Percentiles rank a stretch among this genome's conserved stretches.
phyloP scores from a whole-genome alignment of 805 yeast genomes.

The Kodamaea nitidulidarum region DNA sequence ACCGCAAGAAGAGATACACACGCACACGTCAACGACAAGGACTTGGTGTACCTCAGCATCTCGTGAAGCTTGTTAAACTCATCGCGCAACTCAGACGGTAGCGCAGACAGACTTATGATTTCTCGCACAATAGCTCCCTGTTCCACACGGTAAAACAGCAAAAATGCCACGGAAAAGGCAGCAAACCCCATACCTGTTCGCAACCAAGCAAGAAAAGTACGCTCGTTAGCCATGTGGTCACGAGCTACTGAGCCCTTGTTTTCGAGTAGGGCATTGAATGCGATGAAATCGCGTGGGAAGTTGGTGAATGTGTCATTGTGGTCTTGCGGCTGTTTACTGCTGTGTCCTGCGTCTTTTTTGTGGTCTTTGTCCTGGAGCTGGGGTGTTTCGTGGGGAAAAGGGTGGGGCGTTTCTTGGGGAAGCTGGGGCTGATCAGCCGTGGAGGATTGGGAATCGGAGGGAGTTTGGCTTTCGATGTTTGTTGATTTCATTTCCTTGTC shows the following conservation, averaged over 20 bases:
- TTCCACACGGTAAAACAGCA: conserved; percentile 22
- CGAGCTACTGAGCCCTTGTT: conserved; percentile 35
- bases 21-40: conserved; percentile 16
- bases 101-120: background rate
- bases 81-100: conserved; percentile 1
- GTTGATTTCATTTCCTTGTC: too few relatives aligned
- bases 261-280: conserved; percentile 14
- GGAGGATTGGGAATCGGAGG: too few relatives aligned
- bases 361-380: too few relatives aligned
- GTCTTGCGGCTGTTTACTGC: too few relatives aligned
- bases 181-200: conserved; percentile 23
- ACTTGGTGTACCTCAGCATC: conserved; percentile 11
- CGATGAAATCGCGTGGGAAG: conserved; percentile 1
- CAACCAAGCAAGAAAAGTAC: conserved; percentile 31
- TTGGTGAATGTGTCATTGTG: background rate
- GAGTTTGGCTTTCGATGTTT: too few relatives aligned
- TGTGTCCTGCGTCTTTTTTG: too few relatives aligned
- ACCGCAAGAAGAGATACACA: conserved; percentile 16
- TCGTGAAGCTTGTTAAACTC: conserved; percentile 4
- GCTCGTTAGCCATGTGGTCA: conserved; percentile 36
- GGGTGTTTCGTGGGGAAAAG: background rate
- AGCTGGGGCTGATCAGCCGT: background rate
- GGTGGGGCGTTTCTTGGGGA: background rate
- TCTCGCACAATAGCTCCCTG: background rate
- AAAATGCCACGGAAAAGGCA: conserved; percentile 20